These are phyloP conservation scores for Colletotrichum aenigma DNA, from an alignment of 2,329 filamentous ascomycete genomes.

Conservation along the genomic window DNA sequence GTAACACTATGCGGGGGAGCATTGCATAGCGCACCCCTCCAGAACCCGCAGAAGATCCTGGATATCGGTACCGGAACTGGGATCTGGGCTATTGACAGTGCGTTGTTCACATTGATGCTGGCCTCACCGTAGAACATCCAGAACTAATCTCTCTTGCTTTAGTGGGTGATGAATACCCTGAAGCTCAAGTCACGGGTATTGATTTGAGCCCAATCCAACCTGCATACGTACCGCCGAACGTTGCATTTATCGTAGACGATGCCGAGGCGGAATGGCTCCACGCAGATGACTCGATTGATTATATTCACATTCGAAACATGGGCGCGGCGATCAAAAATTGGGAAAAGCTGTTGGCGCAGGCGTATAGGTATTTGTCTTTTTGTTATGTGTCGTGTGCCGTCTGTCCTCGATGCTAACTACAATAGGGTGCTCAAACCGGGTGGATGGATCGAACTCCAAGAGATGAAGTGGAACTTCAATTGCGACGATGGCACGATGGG, in stretches of 20 bases:
- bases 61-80: slow-evolving; percentile 40
- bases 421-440: slow-evolving; percentile 25
- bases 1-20: not conserved
- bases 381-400: slow-evolving; percentile 26
- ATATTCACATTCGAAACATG: slow-evolving; percentile 30
- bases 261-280: slow-evolving; percentile 43
- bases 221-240: slow-evolving; percentile 47
- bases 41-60: not conserved
- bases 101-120: slow-evolving; percentile 18
- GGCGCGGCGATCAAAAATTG: not conserved
- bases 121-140: not conserved
- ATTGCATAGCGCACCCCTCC: not conserved
- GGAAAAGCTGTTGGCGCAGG: not conserved
- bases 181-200: not conserved
- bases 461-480: slow-evolving; percentile 40
- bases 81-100: slow-evolving; percentile 60
- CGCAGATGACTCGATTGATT: slow-evolving; percentile 44
- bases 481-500: slow-evolving; percentile 46
- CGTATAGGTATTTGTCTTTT: not conserved
- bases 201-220: slow-evolving; percentile 17
- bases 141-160: not conserved
- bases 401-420: not conserved
- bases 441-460: slow-evolving; percentile 31
- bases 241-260: slow-evolving; percentile 50
- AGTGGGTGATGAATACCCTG: slow-evolving; percentile 28